Base-by-base conservation (phyloP, 306 rosid species). In the Lotus japonicus region DNA sequence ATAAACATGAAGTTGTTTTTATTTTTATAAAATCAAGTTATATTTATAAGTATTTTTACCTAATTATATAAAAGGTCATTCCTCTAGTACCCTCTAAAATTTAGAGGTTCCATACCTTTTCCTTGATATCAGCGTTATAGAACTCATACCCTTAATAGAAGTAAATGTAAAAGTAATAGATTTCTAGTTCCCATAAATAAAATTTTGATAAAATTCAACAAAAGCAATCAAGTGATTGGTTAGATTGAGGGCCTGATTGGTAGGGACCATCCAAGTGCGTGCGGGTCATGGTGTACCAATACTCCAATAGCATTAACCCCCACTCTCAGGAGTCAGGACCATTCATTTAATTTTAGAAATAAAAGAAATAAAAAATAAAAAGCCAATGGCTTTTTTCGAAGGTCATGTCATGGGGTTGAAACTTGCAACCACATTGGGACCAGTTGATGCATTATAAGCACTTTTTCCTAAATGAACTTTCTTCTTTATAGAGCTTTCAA, bases 391-490 rank as follows among this genome's bases (percentile, higher is more conserved):
- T 72, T 78, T 72, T 77, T 70, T 60, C 38, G 50, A n/a, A 70
- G 69, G 72, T 79, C 73, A 62, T 53, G 70, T 6, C 36, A 31
- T 31, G 36, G 36, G 23, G 15, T 31, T 42, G 64, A 66, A 58
- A 66, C 49, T 54, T 68, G 77, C 62, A 33, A 52, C 68, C 43
- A 45, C 26, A 35, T 71, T 68, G 84, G 84, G 76, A 39, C 74
- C 65, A 39, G 80, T 82, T 49, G 53, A 74, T 84, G 88, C 85
- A 80, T 21, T 58, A n/a, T 31, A 12, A 31, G 33, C 49, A 6
- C 74, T 51, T 51, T 62, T 57, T 70, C 68, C 44, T 68, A 76
- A 73, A 61, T 28, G 68, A 19, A 39, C 42, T 44, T 71, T 61
- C 42, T 45, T 50, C 70, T 35, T 19, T 16, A 60, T 10, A 51